Base-by-base conservation (phyloP, 208 protist genomes). In the Trypanosoma caninum region DNA sequence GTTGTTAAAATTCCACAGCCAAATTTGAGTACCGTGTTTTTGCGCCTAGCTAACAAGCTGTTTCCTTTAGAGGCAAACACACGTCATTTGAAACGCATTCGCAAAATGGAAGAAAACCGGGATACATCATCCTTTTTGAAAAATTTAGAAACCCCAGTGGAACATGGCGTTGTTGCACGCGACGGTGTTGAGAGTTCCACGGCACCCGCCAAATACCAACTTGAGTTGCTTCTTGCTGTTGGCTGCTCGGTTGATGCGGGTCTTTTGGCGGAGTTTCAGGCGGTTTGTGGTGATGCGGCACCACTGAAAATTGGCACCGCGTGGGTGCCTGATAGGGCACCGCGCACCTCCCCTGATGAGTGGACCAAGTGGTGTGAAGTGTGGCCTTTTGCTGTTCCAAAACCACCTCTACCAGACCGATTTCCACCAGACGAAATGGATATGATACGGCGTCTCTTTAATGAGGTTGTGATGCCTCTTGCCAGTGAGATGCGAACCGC, bases 1-100 rank as follows among this genome's bases (percentile, higher is more conserved):
- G 78, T 67, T 8, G 40, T 84, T 23, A 8, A 56, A 0, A 48
- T 89, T 8, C 45, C 37, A 5, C 59, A 87, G 38, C 78, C 81
- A 9, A 65, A 64, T 33, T 69, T 56, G 14, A 76, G 82, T 8
- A 72, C 82, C 40, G 13, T 38, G 0, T 54, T 87, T 33, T 68
- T 93, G 33, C 74, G 76, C 10, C 62, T 84, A 0, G 78, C 81
- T 16, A 93, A 93, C 53, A 41, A 74, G 22, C 50, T 61, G 18
- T 81, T 82, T 37, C 87, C 87, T 0, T 50, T 93, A 0, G 53
- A 65, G 37, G 27, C 44, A 30, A 8, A 52, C 1, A 65, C 65
- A 11, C 57, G 61, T 9, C 88, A 94, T 54, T 59, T 94, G 59
- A 92, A 92, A 62, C 84, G 88, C 1, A 85, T 94, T 44, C 84